phyloP scores from a whole-genome alignment of 257 asterid genomes.

The Osmanthus fragrans region DNA sequence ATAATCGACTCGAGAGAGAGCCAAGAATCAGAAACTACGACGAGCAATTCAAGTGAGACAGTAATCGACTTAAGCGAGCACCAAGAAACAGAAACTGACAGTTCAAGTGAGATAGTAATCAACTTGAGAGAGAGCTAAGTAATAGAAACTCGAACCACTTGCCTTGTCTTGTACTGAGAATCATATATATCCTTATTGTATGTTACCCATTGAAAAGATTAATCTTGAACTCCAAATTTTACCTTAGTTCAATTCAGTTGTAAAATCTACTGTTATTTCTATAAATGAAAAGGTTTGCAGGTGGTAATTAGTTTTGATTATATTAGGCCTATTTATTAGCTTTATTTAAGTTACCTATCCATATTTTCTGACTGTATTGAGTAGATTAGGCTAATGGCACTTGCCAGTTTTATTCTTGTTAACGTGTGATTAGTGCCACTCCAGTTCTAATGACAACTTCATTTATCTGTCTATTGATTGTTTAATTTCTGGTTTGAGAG shows the following conservation, averaged over 20 bases:
- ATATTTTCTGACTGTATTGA: neutral
- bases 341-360: neutral
- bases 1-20: conserved; percentile 18
- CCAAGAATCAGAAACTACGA: neutral
- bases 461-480: too few species aligned
- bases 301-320: neutral
- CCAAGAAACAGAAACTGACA: neutral
- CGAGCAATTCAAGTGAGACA: neutral
- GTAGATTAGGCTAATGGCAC: neutral
- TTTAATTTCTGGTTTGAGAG: too few species aligned
- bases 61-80: neutral
- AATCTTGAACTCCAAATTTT: too few species aligned
- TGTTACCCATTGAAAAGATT: neutral
- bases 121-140: conserved; percentile 16
- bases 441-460: too few species aligned
- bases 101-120: conserved; percentile 19
- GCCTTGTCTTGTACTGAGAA: neutral
- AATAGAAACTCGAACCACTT: neutral
- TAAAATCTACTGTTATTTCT: neutral
- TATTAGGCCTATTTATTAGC: neutral
- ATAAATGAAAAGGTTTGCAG: neutral
- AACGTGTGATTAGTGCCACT: too few species aligned
- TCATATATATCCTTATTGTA: neutral
- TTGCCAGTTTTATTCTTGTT: too few species aligned
- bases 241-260: neutral